A percentile compares a stretch with the other conserved stretches of the same genome.
Evolutionary conservation across 2,329 filamentous ascomycete species (phyloP).

Genomic region (Trichoderma aggressivum): DNA sequence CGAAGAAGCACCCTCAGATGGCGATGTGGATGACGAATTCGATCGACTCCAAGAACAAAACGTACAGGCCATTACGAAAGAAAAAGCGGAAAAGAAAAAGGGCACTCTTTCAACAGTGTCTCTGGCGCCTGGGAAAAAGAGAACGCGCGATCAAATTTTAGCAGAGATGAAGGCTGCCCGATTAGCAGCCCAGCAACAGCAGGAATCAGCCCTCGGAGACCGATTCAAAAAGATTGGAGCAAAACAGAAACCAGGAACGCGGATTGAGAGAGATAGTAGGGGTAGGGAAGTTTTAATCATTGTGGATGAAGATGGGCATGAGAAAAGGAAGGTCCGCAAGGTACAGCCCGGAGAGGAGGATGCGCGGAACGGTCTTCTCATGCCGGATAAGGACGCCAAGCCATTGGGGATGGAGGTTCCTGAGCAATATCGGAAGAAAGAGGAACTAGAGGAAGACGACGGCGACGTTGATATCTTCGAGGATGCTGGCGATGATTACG

Average conservation of each 20-base stretch:
- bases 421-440: conserved; percentile 51
- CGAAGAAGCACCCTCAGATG: conserved; percentile 26
- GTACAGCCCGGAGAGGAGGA: conserved; percentile 39
- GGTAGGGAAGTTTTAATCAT: conserved; percentile 64
- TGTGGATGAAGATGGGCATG: conserved; percentile 62
- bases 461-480: conserved; percentile 64
- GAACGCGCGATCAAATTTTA: conserved; percentile 63
- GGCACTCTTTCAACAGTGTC: conserved; percentile 56
- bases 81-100: conserved; percentile 54
- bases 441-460: conserved; percentile 48
- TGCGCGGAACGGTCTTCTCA: conserved; percentile 42
- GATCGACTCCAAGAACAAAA: conserved; percentile 55
- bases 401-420: conserved; percentile 66
- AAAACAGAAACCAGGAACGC: conserved; percentile 50
- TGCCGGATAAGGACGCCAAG: conserved; percentile 53
- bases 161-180: conserved; percentile 64
- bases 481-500: conserved; percentile 63
- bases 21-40: conserved; percentile 62
- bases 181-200: conserved; percentile 54
- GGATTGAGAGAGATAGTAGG: conserved; percentile 59
- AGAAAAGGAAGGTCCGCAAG: conserved; percentile 62
- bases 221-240: conserved; percentile 64
- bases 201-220: conserved; percentile 51
- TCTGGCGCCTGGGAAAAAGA: conserved; percentile 55
- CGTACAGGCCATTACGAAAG: conserved; percentile 51